Evolutionary conservation across 768 basidiomycete genomes (phyloP).

Genomic region (Serendipita vermifera): DNA sequence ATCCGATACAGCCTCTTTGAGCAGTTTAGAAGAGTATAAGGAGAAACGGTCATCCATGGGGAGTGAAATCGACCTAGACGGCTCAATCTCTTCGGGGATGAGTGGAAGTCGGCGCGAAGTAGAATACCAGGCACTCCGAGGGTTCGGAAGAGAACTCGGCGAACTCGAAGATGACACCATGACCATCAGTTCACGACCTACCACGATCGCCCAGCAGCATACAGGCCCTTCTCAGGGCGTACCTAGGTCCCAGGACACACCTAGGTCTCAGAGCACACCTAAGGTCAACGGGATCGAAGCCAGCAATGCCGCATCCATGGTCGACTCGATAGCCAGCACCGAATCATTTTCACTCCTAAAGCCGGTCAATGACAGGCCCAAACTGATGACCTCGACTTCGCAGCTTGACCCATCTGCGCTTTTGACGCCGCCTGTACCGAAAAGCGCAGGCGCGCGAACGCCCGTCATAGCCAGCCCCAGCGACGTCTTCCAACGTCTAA

Average conservation of each 20-base stretch:
- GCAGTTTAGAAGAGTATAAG: constrained; percentile 61
- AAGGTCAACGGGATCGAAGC: neutral
- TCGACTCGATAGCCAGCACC: neutral
- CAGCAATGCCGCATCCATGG: neutral
- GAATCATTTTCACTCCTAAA: neutral
- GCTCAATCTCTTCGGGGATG: no score
- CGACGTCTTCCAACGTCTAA: constrained; percentile 43
- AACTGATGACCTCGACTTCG: no score
- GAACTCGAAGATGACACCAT: constrained; percentile 59
- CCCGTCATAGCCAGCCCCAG: constrained; percentile 16
- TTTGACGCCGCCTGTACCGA: no score
- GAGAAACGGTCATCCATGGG: constrained; percentile 16
- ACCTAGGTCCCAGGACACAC: neutral
- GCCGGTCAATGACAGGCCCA: no score
- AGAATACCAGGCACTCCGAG: neutral
- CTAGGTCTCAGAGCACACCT: neutral
- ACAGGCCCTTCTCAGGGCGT: neutral
- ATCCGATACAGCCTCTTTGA: constrained; percentile 75
- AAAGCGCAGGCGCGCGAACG: no score
- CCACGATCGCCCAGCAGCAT: neutral
- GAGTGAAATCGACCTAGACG: no score
- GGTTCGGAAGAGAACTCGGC: neutral
- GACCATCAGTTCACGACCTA: constrained; percentile 53
- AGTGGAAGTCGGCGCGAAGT: no score
- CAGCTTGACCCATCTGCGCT: no score